Percentiles rank a stretch among this genome's conserved stretches.
phyloP scores from a whole-genome alignment of 2,329 filamentous ascomycete species.

The Talaromyces sp. region DNA sequence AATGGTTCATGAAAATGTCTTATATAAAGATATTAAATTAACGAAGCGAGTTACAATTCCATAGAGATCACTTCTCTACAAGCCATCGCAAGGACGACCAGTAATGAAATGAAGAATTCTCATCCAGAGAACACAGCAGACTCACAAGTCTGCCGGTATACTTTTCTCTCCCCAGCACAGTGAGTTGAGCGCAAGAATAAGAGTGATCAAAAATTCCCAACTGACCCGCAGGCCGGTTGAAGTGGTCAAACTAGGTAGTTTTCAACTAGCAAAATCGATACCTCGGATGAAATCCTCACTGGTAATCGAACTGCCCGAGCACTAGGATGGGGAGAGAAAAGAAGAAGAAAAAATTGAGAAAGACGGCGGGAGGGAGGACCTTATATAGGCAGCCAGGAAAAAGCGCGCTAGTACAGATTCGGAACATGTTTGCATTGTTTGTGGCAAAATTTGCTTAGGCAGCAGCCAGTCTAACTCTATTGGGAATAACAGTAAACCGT shows the following conservation, averaged over 20 bases:
- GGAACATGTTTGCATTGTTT: slow-evolving; percentile 10
- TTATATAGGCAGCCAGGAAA: slow-evolving; percentile 20
- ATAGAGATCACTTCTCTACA: slow-evolving; percentile 33
- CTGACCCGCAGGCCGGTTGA: slow-evolving; percentile 62
- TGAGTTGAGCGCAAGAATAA: background rate
- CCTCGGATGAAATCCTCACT: slow-evolving; percentile 83
- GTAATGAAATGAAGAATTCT: slow-evolving; percentile 37
- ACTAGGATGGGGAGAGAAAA: slow-evolving; percentile 39
- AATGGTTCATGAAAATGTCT: no score
- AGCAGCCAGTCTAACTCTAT: background rate
- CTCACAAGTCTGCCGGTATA: background rate
- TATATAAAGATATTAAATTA: no score
- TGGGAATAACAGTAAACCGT: background rate
- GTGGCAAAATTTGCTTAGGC: background rate
- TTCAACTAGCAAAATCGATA: slow-evolving; percentile 87
- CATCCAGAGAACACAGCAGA: slow-evolving; percentile 10
- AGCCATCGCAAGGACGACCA: slow-evolving; percentile 32
- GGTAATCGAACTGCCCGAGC: slow-evolving; percentile 72
- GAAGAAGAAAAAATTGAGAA: slow-evolving; percentile 27
- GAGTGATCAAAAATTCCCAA: slow-evolving; percentile 71
- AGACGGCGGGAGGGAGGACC: slow-evolving; percentile 4
- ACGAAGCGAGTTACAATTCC: background rate
- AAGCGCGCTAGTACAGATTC: background rate
- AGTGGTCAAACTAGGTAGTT: slow-evolving; percentile 76
- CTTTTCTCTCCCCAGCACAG: background rate